Conservation (phyloP, 2,329 filamentous ascomycete species). For the Huntiella savannae region DNA sequence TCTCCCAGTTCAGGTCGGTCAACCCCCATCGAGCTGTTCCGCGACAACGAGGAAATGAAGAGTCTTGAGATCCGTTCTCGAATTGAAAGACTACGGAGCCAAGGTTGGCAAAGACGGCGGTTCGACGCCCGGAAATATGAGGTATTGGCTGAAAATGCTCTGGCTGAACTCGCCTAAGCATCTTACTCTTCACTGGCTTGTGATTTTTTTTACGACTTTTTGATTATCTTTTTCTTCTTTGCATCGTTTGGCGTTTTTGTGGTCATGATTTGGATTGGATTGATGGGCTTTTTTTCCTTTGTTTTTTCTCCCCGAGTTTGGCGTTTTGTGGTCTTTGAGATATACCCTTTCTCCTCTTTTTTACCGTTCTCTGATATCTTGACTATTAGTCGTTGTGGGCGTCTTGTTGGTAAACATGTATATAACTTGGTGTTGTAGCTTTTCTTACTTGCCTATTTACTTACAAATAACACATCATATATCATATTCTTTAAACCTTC, state of each 20-base stretch:
- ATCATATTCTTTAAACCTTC: too few relatives aligned
- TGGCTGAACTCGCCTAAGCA: slow-evolving; percentile 26
- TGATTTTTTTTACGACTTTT: background rate
- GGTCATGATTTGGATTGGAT: background rate
- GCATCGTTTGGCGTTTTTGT: slow-evolving; percentile 1
- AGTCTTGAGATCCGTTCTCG: slow-evolving; percentile 27
- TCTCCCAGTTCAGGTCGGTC: slow-evolving; percentile 10
- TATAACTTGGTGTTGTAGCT: too few relatives aligned
- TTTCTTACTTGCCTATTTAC: too few relatives aligned
- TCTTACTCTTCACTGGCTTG: background rate
- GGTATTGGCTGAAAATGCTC: slow-evolving; percentile 29
- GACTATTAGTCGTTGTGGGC: background rate
- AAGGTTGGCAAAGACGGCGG: slow-evolving; percentile 35
- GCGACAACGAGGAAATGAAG: slow-evolving; percentile 20
- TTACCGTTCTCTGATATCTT: slow-evolving; percentile 4
- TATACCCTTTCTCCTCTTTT: slow-evolving; percentile 2
- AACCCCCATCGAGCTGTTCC: slow-evolving; percentile 13
- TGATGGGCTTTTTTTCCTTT: background rate
- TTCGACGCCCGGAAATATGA: slow-evolving; percentile 36
- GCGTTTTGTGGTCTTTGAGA: background rate
- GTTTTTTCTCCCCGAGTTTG: slow-evolving; percentile 3
- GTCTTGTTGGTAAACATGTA: too few relatives aligned
- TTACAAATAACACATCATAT: too few relatives aligned
- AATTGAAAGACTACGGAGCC: slow-evolving; percentile 34
- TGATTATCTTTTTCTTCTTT: slow-evolving; percentile 2